These are phyloP conservation scores for Danielozyma ontarioensis DNA, from an alignment of 805 yeast species.

Conservation along the genomic window DNA sequence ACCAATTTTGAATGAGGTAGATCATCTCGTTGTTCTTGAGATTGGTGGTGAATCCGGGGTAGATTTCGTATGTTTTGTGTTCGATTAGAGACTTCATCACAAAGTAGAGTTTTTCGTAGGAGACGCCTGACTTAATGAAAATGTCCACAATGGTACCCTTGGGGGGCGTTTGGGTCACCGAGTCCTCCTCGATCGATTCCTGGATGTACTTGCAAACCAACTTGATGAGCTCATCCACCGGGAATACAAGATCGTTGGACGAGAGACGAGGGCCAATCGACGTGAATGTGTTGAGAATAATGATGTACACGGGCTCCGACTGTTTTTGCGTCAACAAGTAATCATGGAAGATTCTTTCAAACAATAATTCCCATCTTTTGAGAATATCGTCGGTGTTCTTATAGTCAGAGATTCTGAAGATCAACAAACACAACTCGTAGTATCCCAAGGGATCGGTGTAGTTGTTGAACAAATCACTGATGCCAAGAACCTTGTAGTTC, in stretches of 20 bases:
- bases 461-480: constrained; percentile 78
- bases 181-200: constrained; percentile 29
- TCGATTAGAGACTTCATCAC: constrained; percentile 59
- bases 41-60: constrained; percentile 38
- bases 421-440: constrained; percentile 70
- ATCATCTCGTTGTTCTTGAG: constrained; percentile 50
- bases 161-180: constrained; percentile 32
- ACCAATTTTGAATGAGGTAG: constrained; percentile 64
- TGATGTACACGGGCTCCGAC: constrained; percentile 34
- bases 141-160: constrained; percentile 57
- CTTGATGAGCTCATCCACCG: constrained; percentile 65
- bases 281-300: constrained; percentile 34
- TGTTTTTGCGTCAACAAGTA: constrained; percentile 13
- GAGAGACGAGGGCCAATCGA: constrained; percentile 59
- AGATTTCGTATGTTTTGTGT: constrained; percentile 49
- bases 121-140: constrained; percentile 58
- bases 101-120: constrained; percentile 61
- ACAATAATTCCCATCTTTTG: constrained; percentile 72
- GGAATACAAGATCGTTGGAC: constrained; percentile 74
- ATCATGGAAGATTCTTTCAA: constrained; percentile 45
- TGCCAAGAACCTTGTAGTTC: constrained; percentile 59
- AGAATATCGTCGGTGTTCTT: constrained; percentile 78
- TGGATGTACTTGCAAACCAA: constrained; percentile 53
- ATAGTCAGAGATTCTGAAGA: constrained; percentile 81
- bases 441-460: constrained; percentile 87